Base-by-base conservation (phyloP, 2,329 filamentous ascomycete genomes). In the Stachybotrys echinatus region DNA sequence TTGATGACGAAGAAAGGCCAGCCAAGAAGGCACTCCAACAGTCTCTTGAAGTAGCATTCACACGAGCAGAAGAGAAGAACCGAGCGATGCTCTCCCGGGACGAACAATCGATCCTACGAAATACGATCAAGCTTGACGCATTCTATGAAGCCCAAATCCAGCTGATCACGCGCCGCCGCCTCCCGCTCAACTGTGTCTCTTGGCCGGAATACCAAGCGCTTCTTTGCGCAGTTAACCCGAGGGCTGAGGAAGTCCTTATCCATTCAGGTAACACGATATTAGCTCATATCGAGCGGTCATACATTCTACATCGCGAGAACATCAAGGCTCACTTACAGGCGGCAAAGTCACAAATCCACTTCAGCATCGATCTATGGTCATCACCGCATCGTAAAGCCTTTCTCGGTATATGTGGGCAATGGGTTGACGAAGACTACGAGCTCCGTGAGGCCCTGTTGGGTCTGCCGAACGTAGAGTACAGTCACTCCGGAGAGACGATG, bases 311-410 rank as follows among this genome's bases (percentile, higher is more conserved):
- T 37, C 31, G 17, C 10, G 10, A 37, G 31, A 10, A 8, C 10
- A 17, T 37, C 31, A 37, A 37, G 31, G 17, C 10, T 8, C 17
- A 17, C 10, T 37, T 37, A 17, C 4, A 38, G 18, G 31, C 45
- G 17, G 45, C 6, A 37, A 37, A 38, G 45, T 37, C 23, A 12
- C 45, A 37, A 18, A 23, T 47, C 23, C 45, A 47, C 31, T 37
- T 47, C 31, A 37, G 23, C 45, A 47, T 47, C 12, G 45, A 47
- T 39, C 23, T 47, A 47, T 47, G 18, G 45, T 38, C 45, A 19
- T 47, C 45, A 19, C 45, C 45, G 12, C 6, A 47, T 37, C 45
- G 45, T 10, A 47, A 47, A 23, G 23, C 27, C n/a, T 47, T 47
- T 21, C 23, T 47, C 23, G 45, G 23, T 12, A 38, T 47, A 12